Conservation (phyloP, 1,284 basidiomycete species). For the Ustilago loliicola region DNA sequence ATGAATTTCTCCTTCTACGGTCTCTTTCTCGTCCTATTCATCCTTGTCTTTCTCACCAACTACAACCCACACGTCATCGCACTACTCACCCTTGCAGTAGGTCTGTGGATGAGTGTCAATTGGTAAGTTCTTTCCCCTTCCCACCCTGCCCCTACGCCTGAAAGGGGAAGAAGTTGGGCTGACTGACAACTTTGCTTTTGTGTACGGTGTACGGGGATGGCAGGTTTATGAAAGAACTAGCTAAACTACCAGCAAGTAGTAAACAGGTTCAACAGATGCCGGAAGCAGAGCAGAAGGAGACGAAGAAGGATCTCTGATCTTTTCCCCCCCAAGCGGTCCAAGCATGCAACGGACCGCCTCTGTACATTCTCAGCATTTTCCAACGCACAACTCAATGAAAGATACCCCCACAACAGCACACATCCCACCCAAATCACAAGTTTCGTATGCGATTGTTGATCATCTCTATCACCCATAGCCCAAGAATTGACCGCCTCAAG, state of each 20-base stretch:
- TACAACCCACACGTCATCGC: slow-evolving; percentile 70
- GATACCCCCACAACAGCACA: not conserved
- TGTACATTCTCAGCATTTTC: too few species aligned
- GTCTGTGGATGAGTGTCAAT: slow-evolving; percentile 69
- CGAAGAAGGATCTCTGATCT: slow-evolving; percentile 29
- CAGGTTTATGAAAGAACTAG: slow-evolving; percentile 60
- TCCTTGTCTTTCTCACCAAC: slow-evolving; percentile 64
- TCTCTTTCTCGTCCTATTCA: slow-evolving; percentile 68
- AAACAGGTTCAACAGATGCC: slow-evolving; percentile 59
- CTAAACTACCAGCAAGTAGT: slow-evolving; percentile 49
- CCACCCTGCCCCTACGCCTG: not conserved
- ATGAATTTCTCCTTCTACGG: slow-evolving; percentile 71
- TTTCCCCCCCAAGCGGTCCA: too few species aligned
- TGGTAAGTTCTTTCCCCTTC: slow-evolving; percentile 61
- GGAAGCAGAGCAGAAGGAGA: not conserved
- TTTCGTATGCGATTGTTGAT: too few species aligned
- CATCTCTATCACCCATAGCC: not conserved
- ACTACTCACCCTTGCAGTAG: slow-evolving; percentile 66
- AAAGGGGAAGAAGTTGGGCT: not conserved
- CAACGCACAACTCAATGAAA: too few species aligned
- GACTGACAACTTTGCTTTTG: not conserved
- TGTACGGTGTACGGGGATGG: too few species aligned
- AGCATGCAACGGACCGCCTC: too few species aligned
- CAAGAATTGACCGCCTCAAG: too few species aligned
- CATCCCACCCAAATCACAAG: not conserved